Base-by-base conservation (phyloP, 805 yeast species). In the Kockiozyma suomiensis region DNA sequence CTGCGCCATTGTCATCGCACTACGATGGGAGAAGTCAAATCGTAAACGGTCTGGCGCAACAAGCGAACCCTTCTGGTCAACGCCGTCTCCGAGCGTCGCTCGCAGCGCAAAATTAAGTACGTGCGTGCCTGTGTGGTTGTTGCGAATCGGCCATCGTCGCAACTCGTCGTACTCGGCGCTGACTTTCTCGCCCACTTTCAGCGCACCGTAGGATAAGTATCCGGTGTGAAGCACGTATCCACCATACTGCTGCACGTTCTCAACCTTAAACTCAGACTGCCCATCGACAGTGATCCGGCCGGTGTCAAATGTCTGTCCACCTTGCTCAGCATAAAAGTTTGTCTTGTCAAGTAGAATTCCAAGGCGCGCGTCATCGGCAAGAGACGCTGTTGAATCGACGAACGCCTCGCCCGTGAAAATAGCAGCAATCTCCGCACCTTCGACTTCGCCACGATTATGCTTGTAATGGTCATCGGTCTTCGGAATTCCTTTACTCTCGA, bases 111-210 rank as follows among this genome's bases (percentile, higher is more conserved):
- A 88, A 78, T 94, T 94, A 69, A 94, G 83, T 49, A 94, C 85
- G 72, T 94, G 99, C 1, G 99, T 94, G 78, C 97, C 97, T 45
- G 99, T 93, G 77, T 94, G 99, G 82, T 94, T 94, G 79, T 92
- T 91, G 79, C 96, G 88, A 69, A 94, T 86, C 64, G 97, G 96
- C 88, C 90, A 86, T 79, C 99, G 89, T 75, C 98, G 88, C 70
- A 87, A 81, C 54, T 90, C 97, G 70, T 94, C 97, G 70, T 86
- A 91, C 50, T 92, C 86, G 23, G 96, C 96, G 75, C 89, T 88
- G 45, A 91, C 85, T 41, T 77, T 76, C 69, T 87, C 93, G 58
- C 83, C 85, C 51, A 87, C 84, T 53, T 80, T 77, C 62, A 94
- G 76, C 23, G 78, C 64, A 62, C 98, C 99, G 74, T 93, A 96